A percentile compares a stretch with the other conserved stretches of the same genome.
phyloP scores from a whole-genome alignment of 192 early-diverging fungal species.

The Coemansia sp. region DNA sequence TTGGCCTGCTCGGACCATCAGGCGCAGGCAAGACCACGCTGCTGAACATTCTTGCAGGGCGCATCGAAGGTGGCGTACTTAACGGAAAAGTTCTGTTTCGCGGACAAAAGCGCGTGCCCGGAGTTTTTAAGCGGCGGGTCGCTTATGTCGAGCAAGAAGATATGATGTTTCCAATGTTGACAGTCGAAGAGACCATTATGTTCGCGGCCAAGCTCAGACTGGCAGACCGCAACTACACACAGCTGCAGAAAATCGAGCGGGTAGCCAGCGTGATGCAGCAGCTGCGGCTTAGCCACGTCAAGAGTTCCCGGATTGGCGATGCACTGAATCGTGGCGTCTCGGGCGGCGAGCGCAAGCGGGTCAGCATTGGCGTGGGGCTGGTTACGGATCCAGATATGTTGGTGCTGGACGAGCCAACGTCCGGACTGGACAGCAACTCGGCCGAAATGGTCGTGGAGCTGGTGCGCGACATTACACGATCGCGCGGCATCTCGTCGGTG shows the following conservation, averaged over 20 bases:
- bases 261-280: constrained; percentile 81
- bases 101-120: constrained; percentile 61
- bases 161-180: constrained; percentile 77
- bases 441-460: constrained; percentile 94
- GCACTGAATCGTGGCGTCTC: constrained; percentile 71
- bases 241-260: constrained; percentile 62
- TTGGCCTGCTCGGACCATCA: constrained; percentile 91
- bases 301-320: constrained; percentile 75
- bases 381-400: constrained; percentile 90
- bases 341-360: constrained; percentile 90
- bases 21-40: constrained; percentile 92
- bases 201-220: constrained; percentile 85
- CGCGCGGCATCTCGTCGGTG: constrained; percentile 77
- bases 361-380: constrained; percentile 90
- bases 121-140: constrained; percentile 67
- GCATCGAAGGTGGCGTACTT: constrained; percentile 66
- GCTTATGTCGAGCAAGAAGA: constrained; percentile 94
- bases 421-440: constrained; percentile 86
- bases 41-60: constrained; percentile 82
- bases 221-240: constrained; percentile 63
- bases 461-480: constrained; percentile 71
- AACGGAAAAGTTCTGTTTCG: constrained; percentile 77
- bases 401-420: constrained; percentile 83
- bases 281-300: constrained; percentile 79
- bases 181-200: constrained; percentile 86